A percentile compares a stretch with the other conserved stretches of the same genome.
Conservation (phyloP, 1,284 basidiomycete genomes). For the Melampsora larici-populina region DNA sequence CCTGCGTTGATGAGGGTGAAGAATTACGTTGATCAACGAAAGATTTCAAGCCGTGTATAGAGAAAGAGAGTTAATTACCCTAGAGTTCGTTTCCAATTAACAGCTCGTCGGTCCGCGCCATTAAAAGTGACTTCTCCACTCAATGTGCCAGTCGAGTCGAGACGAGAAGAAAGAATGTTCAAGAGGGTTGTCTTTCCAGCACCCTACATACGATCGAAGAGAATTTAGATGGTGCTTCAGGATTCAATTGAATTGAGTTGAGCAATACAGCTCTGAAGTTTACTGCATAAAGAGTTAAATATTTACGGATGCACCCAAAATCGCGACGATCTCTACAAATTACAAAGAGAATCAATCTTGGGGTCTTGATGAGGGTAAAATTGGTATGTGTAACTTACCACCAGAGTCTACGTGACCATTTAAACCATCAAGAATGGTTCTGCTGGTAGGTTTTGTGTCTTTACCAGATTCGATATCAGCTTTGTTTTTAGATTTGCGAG, state of each 20-base stretch:
- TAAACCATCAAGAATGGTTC: background rate
- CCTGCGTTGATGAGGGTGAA: background rate
- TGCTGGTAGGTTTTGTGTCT: background rate
- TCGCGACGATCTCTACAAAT: background rate
- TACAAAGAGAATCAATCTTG: no score
- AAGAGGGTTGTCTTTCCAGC: conserved; percentile 45
- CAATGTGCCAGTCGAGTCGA: conserved; percentile 46
- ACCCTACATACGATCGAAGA: conserved; percentile 13
- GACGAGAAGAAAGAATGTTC: conserved; percentile 39
- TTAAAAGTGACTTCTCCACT: conserved; percentile 46
- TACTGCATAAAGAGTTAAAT: background rate
- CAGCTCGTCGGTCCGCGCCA: conserved; percentile 46
- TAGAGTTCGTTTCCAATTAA: conserved; percentile 47
- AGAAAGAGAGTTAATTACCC: background rate
- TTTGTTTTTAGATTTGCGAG: background rate
- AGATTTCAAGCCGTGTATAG: background rate
- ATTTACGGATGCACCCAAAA: background rate
- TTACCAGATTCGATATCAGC: background rate
- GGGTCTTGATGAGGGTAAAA: no score
- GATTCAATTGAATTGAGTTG: background rate
- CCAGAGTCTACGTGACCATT: background rate
- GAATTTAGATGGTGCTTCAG: no score
- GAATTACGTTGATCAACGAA: background rate
- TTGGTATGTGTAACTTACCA: background rate
- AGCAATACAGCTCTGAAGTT: background rate